Percentiles rank a stretch among this genome's conserved stretches.
phyloP scores from a whole-genome alignment of 2,329 filamentous ascomycete genomes.

The Lasiodiplodia sp. region DNA sequence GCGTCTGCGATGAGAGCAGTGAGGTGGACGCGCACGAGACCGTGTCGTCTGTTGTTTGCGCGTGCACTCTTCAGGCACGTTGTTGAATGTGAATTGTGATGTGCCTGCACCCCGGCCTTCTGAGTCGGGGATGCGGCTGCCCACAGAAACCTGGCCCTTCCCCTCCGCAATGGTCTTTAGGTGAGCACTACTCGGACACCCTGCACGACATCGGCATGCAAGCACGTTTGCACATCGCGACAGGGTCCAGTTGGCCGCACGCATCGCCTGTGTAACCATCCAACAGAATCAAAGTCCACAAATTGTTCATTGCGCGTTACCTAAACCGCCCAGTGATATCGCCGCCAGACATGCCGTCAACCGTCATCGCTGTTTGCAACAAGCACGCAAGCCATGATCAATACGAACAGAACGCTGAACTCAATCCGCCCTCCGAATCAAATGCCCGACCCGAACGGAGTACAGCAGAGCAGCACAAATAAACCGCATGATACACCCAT shows the following conservation, averaged over 20 bases:
- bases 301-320: conserved; percentile 15
- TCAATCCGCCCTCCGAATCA: conserved; percentile 4
- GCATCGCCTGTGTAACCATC: background rate
- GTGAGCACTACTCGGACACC: background rate
- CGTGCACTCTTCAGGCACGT: conserved; percentile 6
- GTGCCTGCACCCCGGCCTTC: conserved; percentile 18
- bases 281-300: background rate
- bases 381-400: background rate
- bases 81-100: conserved; percentile 20
- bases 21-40: conserved; percentile 13
- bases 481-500: background rate
- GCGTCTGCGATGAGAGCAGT: background rate
- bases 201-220: conserved; percentile 17
- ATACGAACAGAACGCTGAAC: conserved; percentile 10
- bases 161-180: background rate
- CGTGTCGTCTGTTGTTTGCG: background rate
- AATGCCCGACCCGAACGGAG: conserved; percentile 8
- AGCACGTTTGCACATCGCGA: conserved; percentile 10
- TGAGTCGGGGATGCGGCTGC: conserved; percentile 19
- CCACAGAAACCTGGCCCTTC: background rate
- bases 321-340: background rate
- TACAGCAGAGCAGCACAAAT: conserved; percentile 2
- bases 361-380: background rate
- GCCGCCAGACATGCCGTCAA: conserved; percentile 12
- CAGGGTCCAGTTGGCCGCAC: conserved; percentile 7